These are phyloP conservation scores for Trichosporon sp. DNA, from an alignment of 1,284 basidiomycete species.

Conservation along the genomic window DNA sequence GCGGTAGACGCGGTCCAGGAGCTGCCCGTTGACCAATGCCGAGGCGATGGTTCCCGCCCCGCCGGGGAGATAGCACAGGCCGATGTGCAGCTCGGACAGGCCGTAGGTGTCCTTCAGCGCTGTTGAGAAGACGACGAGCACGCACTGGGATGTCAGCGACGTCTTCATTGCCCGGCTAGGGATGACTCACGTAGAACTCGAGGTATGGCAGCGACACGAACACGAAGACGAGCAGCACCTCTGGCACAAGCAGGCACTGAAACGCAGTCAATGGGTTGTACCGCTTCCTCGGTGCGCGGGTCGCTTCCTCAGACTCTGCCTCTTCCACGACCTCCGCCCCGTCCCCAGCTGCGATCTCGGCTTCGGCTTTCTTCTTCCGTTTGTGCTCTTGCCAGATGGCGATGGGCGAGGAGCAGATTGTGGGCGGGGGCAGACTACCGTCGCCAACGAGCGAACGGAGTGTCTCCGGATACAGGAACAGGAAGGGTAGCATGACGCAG, in stretches of 20 bases:
- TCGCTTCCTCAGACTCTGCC: neutral
- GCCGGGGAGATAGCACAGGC: conserved; percentile 55
- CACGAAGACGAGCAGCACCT: conserved; percentile 48
- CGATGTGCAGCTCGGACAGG: conserved; percentile 53
- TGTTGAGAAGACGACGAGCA: conserved; percentile 45
- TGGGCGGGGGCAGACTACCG: conserved; percentile 53
- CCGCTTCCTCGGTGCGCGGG: conserved; percentile 40
- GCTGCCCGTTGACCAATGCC: conserved; percentile 47
- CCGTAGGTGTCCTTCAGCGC: conserved; percentile 48
- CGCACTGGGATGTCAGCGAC: conserved; percentile 17
- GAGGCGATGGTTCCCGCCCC: conserved; percentile 47
- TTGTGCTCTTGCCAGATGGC: conserved; percentile 36
- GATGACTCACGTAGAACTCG: conserved; percentile 51
- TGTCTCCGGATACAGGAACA: conserved; percentile 53
- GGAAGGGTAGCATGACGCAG: conserved; percentile 23
- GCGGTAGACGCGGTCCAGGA: conserved; percentile 50
- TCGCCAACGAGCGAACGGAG: conserved; percentile 54
- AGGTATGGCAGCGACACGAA: conserved; percentile 50
- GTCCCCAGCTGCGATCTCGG: conserved; percentile 19
- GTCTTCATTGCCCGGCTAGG: neutral
- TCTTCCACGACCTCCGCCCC: neutral
- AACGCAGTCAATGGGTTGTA: conserved; percentile 52
- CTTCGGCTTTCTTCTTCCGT: conserved; percentile 34
- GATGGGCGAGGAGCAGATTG: conserved; percentile 43
- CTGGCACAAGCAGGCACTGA: conserved; percentile 50